Evolutionary conservation across 495 filamentous ascomycete species (phyloP), one percentile per base, ranked within the genome.

Genomic region (Pyronema domesticum): DNA sequence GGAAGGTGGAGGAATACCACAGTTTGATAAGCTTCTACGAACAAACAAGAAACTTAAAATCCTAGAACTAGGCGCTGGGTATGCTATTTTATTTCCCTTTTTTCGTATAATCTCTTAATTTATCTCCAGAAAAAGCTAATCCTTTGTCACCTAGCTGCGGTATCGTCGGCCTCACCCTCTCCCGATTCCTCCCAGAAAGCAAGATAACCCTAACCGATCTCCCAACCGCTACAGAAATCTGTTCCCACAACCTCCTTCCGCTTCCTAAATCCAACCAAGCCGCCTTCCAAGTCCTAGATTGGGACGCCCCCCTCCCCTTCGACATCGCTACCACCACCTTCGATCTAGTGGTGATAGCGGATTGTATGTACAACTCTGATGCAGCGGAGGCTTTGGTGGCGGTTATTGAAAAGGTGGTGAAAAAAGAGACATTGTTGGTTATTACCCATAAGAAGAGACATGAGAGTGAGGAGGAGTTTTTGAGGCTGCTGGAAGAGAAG

Each of bases 361-460:
- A 98, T 64, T 95, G 91, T 71, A 98, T 88, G 9, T 98, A 98
- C 70, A 98, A 96, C 65, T 73, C 78, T 35, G 86, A 91, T 65
- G 85, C 80, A 44, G 70, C 87, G 37, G 83, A 83, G 13, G 74
- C 79, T 8, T 71, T 98, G 36, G 85, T 95, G 3, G 69, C 71
- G 37, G 85, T 83, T 0, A 70, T 98, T 11, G 65, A 68, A 15
- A 70, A 70, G 7, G 63, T 95, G 42, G 67, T 72, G 23, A 56
- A 68, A 36, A 37, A 57, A 47, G 45, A 79, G 73, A 71, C 70
- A 1, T 57, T 80, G 39, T 70, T 95, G 3, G 66, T 91, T 6
- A 71, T 96, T 9, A 80, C 86, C 3, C 79, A 86, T 62, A 98
- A 98, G 68, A 74, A 79, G 37, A 77, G 91, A 35, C 89, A 98